Evolutionary conservation across 495 filamentous ascomycete species (phyloP).

Genomic region (Chlorociboria aeruginascens): DNA sequence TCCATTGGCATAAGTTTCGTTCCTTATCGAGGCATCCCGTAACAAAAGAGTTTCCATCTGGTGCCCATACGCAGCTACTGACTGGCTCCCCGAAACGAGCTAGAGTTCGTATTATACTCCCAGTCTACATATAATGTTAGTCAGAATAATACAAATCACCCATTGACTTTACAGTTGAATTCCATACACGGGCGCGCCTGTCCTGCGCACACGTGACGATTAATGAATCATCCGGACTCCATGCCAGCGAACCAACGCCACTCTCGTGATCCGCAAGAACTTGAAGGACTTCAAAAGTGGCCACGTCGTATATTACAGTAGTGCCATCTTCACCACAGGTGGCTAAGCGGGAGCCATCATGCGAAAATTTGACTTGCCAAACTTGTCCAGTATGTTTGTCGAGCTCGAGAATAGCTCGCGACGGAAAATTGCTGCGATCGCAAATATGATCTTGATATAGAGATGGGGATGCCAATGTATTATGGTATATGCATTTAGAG

Average conservation of each 20-base stretch:
- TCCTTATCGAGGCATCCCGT: conserved; percentile 64
- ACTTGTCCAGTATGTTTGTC: conserved; percentile 71
- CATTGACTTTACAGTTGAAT: conserved; percentile 47
- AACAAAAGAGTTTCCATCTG: conserved; percentile 66
- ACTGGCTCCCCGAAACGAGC: conserved; percentile 67
- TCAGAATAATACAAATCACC: not conserved
- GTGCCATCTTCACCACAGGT: conserved; percentile 64
- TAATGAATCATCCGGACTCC: conserved; percentile 84
- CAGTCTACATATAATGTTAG: conserved; percentile 42
- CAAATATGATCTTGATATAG: conserved; percentile 85
- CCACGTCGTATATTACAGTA: conserved; percentile 75
- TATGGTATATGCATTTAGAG: conserved; percentile 77
- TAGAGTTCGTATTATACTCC: conserved; percentile 48
- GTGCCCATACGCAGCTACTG: conserved; percentile 75
- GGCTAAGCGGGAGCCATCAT: conserved; percentile 75
- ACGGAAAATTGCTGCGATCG: conserved; percentile 66
- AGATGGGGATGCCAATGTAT: conserved; percentile 63
- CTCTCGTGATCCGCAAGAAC: conserved; percentile 49
- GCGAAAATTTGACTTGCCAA: conserved; percentile 82
- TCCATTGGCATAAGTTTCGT: conserved; percentile 58
- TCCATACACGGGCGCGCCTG: conserved; percentile 66
- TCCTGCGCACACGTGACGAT: conserved; percentile 75
- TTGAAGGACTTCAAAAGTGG: conserved; percentile 49
- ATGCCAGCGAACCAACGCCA: conserved; percentile 64
- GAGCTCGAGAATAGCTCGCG: conserved; percentile 53